Evolutionary conservation across 108 stramenopile species (phyloP).

Genomic region (Nitzschia palea): DNA sequence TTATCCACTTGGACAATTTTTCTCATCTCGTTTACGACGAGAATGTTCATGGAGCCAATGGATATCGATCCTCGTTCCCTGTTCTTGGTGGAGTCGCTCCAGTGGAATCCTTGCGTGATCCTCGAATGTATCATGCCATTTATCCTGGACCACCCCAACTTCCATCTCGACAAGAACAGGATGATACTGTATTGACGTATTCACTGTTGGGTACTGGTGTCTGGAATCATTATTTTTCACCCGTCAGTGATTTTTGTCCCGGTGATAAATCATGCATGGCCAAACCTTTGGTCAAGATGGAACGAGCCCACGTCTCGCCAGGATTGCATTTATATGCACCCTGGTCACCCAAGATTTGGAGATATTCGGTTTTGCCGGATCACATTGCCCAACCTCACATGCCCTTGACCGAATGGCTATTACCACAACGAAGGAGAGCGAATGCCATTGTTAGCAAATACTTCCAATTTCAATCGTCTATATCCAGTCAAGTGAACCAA

Average conservation of each 20-base stretch:
- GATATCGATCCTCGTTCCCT: background rate
- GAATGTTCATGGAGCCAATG: constrained; percentile 18
- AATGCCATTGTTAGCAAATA: constrained; percentile 12
- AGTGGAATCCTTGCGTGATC: background rate
- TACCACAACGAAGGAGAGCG: constrained; percentile 19
- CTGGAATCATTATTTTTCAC: constrained; percentile 36
- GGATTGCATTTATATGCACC: constrained; percentile 33
- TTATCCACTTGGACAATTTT: constrained; percentile 36
- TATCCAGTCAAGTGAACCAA: background rate
- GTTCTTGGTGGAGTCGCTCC: background rate
- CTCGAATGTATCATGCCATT: constrained; percentile 6
- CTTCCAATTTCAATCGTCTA: constrained; percentile 10
- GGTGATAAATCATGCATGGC: constrained; percentile 21
- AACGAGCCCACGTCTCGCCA: constrained; percentile 15
- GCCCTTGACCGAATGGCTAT: constrained; percentile 23
- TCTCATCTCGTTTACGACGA: constrained; percentile 31
- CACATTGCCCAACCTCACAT: constrained; percentile 10
- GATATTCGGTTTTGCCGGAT: constrained; percentile 8
- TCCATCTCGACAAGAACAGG: background rate
- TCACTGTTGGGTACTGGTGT: constrained; percentile 30
- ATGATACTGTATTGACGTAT: background rate
- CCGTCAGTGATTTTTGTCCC: constrained; percentile 28
- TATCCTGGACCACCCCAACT: constrained; percentile 16
- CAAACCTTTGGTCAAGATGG: constrained; percentile 26
- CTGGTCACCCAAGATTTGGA: constrained; percentile 32